Evolutionary conservation across 257 asterid genomes (phyloP).

Genomic region (Fraxinus pennsylvanica): DNA sequence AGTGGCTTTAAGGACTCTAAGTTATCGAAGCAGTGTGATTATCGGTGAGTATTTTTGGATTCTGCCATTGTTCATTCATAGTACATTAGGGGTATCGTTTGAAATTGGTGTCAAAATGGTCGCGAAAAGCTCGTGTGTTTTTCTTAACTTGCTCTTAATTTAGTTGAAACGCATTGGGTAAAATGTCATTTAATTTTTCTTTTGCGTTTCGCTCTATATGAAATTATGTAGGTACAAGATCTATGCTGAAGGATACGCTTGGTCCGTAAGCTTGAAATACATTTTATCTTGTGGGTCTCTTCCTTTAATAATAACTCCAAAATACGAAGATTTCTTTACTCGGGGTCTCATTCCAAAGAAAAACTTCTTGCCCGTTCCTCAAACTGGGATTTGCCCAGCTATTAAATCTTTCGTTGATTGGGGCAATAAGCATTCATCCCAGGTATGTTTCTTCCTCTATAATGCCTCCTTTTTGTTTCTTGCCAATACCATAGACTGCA

Average conservation of each 20-base stretch:
- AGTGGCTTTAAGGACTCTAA: slow-evolving; percentile 55
- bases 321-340: slow-evolving; percentile 61
- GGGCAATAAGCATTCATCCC: slow-evolving; percentile 52
- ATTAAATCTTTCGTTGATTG: slow-evolving; percentile 64
- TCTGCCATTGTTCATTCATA: not conserved
- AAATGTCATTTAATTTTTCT: not conserved
- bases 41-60: slow-evolving; percentile 41
- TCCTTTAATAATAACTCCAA: slow-evolving; percentile 55
- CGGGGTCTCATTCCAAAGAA: slow-evolving; percentile 56
- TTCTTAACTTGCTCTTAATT: not conserved
- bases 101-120: too few relatives aligned
- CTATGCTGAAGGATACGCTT: slow-evolving; percentile 83
- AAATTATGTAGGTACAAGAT: slow-evolving; percentile 62
- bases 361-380: slow-evolving; percentile 44
- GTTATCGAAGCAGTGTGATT: slow-evolving; percentile 59
- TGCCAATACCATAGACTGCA: not conserved
- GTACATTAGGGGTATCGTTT: too few relatives aligned
- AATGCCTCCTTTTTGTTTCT: not conserved
- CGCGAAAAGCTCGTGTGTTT: too few relatives aligned
- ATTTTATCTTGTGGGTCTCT: slow-evolving; percentile 66
- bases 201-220: not conserved
- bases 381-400: slow-evolving; percentile 42
- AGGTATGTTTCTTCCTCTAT: slow-evolving; percentile 32
- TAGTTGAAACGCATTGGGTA: not conserved
- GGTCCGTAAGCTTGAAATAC: slow-evolving; percentile 85